A percentile compares a stretch with the other conserved stretches of the same genome.
These are phyloP conservation scores for Globisporangium paroecandrum DNA, from an alignment of 352 stramenopile species.

Conservation along the genomic window DNA sequence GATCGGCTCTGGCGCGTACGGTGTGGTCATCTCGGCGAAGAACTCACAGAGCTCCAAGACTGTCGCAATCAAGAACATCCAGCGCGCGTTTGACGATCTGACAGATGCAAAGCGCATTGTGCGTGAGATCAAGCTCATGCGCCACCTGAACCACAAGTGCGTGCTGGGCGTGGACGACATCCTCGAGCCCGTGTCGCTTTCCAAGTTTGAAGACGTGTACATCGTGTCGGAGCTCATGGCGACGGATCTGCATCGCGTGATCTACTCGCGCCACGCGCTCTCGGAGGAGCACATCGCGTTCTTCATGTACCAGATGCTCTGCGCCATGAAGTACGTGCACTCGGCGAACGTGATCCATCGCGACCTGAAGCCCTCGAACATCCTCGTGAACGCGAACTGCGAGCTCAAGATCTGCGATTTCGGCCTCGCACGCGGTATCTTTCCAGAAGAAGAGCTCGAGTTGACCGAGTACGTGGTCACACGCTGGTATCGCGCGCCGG, in stretches of 20 bases:
- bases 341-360: constrained; percentile 93
- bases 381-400: constrained; percentile 94
- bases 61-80: constrained; percentile 94
- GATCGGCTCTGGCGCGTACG: constrained; percentile 89
- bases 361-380: constrained; percentile 97
- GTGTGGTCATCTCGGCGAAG: constrained; percentile 84
- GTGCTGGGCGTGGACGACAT: constrained; percentile 81
- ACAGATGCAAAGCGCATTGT: constrained; percentile 99
- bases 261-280: constrained; percentile 85
- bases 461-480: constrained; percentile 91
- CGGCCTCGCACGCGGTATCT: constrained; percentile 83
- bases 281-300: constrained; percentile 86
- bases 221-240: constrained; percentile 91
- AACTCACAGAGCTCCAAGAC: constrained; percentile 40
- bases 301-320: constrained; percentile 91
- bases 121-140: constrained; percentile 94
- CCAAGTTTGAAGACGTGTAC: constrained; percentile 87
- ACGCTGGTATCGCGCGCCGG: constrained; percentile 6
- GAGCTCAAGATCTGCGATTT: constrained; percentile 93
- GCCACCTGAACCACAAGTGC: constrained; percentile 90
- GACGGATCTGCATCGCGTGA: constrained; percentile 87
- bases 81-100: constrained; percentile 94
- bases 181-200: constrained; percentile 53
- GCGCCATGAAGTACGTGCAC: constrained; percentile 92
- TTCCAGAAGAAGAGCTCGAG: constrained; percentile 14